Conservation (phyloP, 116 monocot genomes). For the Zostera marina region DNA sequence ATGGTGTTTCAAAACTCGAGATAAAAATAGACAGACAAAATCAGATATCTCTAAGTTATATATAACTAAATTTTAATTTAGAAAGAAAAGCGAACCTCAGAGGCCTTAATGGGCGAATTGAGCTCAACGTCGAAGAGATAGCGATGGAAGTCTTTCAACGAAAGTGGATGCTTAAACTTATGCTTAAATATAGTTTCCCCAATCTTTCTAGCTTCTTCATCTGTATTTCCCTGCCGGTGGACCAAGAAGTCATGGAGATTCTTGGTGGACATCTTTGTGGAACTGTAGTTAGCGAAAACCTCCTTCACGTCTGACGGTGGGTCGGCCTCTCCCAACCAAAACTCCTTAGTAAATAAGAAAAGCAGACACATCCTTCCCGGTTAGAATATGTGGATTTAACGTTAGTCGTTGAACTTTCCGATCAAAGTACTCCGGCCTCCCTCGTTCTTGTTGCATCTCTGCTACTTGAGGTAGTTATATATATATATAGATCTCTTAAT, state of each 20-base stretch:
- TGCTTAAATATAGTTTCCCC: constrained; percentile 35
- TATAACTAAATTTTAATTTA: too few species aligned
- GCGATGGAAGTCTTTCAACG: constrained; percentile 57
- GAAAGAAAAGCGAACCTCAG: neutral
- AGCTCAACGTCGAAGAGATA: constrained; percentile 59
- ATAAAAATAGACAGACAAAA: too few species aligned
- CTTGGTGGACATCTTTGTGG: constrained; percentile 24
- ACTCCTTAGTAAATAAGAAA: constrained; percentile 40
- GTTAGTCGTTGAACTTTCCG: too few species aligned
- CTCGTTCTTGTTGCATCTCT: too few species aligned
- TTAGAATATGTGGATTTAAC: too few species aligned
- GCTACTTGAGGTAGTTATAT: too few species aligned
- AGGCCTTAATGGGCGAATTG: constrained; percentile 13
- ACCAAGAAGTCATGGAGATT: constrained; percentile 44
- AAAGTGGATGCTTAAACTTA: constrained; percentile 4
- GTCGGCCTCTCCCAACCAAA: constrained; percentile 31
- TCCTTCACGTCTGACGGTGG: constrained; percentile 48
- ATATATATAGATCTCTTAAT: too few species aligned
- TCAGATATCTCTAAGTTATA: too few species aligned
- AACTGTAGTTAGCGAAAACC: constrained; percentile 36
- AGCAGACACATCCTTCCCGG: constrained; percentile 56
- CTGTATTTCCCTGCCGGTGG: constrained; percentile 22
- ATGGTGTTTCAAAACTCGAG: too few species aligned
- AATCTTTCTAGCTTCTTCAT: constrained; percentile 10
- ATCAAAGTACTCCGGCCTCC: too few species aligned